Conservation (phyloP, 2,329 filamentous ascomycete genomes). For the Furcasterigmium sp. region DNA sequence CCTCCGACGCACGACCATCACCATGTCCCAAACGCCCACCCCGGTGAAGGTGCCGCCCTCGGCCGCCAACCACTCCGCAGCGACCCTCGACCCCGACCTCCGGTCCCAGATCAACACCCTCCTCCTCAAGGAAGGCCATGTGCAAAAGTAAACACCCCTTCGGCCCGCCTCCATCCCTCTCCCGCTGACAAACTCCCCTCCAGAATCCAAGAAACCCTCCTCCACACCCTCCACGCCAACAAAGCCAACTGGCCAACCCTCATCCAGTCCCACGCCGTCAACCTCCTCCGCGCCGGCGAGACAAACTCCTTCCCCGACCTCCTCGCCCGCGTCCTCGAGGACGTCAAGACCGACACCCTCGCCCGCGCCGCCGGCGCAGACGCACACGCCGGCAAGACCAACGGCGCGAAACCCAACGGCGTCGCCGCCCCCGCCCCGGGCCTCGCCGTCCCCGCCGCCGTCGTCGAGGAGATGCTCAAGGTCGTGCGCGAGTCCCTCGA, state of each 20-base stretch:
- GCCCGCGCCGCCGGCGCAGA: slow-evolving; percentile 21
- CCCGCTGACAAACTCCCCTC: too few relatives aligned
- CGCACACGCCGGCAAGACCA: slow-evolving; percentile 16
- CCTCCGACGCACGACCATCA: neutral
- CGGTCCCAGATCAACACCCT: slow-evolving; percentile 57
- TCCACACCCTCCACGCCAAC: slow-evolving; percentile 56
- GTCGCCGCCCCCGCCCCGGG: slow-evolving; percentile 20
- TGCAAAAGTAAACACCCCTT: slow-evolving; percentile 41
- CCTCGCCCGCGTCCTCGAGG: slow-evolving; percentile 54
- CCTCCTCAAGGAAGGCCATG: slow-evolving; percentile 53
- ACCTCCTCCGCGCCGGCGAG: slow-evolving; percentile 55
- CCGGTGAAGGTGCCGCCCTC: slow-evolving; percentile 57
- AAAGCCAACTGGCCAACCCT: slow-evolving; percentile 57
- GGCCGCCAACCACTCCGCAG: slow-evolving; percentile 54
- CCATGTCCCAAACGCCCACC: slow-evolving; percentile 26
- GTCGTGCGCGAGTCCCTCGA: slow-evolving; percentile 55
- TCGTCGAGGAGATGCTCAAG: slow-evolving; percentile 59
- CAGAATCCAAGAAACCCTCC: slow-evolving; percentile 60
- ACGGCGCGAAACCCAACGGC: slow-evolving; percentile 15
- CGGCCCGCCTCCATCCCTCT: neutral
- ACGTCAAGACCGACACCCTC: slow-evolving; percentile 49
- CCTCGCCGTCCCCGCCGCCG: slow-evolving; percentile 52
- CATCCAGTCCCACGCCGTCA: slow-evolving; percentile 54
- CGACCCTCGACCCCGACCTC: slow-evolving; percentile 56
- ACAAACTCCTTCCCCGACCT: slow-evolving; percentile 56